Percentiles rank a stretch among this genome's conserved stretches.
phyloP scores from a whole-genome alignment of 176 grass and related monocot genomes.

The Tillandsia leiboldiana region DNA sequence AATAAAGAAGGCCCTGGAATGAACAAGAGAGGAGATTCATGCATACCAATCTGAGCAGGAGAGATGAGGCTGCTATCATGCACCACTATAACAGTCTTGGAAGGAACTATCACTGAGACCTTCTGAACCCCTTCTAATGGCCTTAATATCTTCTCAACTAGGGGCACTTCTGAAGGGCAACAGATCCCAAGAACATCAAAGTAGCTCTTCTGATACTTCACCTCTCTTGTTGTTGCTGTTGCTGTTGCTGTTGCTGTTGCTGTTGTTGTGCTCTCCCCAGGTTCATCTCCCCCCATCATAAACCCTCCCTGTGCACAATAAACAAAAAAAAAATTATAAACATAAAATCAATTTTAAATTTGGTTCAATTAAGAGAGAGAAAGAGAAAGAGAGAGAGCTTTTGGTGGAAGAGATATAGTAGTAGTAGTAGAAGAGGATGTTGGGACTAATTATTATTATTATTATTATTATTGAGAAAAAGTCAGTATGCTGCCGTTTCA shows the following conservation, averaged over 20 bases:
- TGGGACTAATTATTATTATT: too few species aligned
- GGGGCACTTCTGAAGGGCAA: constrained; percentile 78
- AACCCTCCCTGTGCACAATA: too few species aligned
- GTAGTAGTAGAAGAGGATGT: too few species aligned
- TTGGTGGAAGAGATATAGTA: too few species aligned
- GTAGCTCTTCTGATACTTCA: constrained; percentile 67
- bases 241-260: background rate
- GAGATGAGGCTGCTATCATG: constrained; percentile 53
- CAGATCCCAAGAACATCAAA: constrained; percentile 96
- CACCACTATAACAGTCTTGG: constrained; percentile 78
- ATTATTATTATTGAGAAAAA: too few species aligned
- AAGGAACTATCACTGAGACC: constrained; percentile 78
- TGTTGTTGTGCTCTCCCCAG: constrained; percentile 12
- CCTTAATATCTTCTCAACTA: constrained; percentile 61
- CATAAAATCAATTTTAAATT: too few species aligned
- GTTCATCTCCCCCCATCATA: background rate
- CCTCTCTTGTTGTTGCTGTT: constrained; percentile 17
- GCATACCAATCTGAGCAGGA: constrained; percentile 54
- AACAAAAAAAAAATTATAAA: too few species aligned
- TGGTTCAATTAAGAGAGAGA: too few species aligned
- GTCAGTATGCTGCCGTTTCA: too few species aligned
- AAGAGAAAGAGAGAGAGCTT: too few species aligned
- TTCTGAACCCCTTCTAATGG: constrained; percentile 50
- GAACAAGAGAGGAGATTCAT: background rate
- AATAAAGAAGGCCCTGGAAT: background rate